A percentile compares a stretch with the other conserved stretches of the same genome.
Conservation (phyloP, 495 filamentous ascomycete species). For the Hyaloscypha variabilis region DNA sequence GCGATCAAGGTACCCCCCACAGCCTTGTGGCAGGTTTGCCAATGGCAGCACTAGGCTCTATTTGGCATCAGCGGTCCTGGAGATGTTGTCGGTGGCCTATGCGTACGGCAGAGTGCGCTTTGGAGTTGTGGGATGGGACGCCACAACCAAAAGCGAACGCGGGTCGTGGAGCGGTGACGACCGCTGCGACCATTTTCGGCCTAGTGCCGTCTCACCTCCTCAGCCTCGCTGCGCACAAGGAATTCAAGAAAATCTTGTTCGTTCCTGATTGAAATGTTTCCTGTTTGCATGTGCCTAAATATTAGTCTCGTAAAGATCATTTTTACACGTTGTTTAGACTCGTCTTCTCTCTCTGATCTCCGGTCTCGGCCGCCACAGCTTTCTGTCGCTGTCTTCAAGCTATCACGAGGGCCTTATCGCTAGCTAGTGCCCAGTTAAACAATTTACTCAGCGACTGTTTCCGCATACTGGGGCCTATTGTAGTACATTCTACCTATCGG, state of each 20-base stretch:
- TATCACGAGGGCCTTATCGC: slow-evolving; percentile 4
- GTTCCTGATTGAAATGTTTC: slow-evolving; percentile 8
- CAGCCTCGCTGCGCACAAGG: slow-evolving; percentile 4
- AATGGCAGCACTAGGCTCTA: background rate
- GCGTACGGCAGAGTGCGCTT: background rate
- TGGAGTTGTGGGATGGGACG: background rate
- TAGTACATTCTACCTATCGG: background rate
- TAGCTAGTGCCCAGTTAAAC: background rate
- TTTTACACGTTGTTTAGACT: background rate
- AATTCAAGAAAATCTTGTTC: slow-evolving; percentile 3
- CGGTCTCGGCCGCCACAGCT: slow-evolving; percentile 5
- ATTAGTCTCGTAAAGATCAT: background rate
- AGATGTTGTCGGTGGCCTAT: slow-evolving; percentile 11
- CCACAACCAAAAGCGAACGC: background rate
- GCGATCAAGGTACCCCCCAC: background rate
- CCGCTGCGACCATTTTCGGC: slow-evolving; percentile 11
- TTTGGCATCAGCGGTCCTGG: slow-evolving; percentile 11
- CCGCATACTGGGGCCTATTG: slow-evolving; percentile 1
- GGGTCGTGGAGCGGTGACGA: slow-evolving; percentile 6
- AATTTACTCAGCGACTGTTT: slow-evolving; percentile 4
- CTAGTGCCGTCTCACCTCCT: slow-evolving; percentile 2
- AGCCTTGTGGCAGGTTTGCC: slow-evolving; percentile 8
- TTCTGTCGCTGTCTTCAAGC: slow-evolving; percentile 2
- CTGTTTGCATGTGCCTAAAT: slow-evolving; percentile 6
- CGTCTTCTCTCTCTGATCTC: background rate